Base-by-base conservation (phyloP, 2,329 filamentous ascomycete genomes). In the Pezicula radicicola region DNA sequence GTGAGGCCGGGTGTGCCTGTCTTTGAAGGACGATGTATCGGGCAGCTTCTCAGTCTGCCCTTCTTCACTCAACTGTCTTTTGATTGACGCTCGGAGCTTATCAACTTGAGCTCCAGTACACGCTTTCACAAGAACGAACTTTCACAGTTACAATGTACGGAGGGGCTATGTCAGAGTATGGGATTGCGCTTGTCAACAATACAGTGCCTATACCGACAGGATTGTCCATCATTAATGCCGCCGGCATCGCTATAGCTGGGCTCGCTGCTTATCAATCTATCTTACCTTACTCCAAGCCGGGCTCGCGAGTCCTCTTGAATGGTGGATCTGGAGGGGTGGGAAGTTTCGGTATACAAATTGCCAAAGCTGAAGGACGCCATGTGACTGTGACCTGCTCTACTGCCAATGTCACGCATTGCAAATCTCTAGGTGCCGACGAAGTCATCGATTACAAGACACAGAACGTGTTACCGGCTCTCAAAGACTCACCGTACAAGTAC, bases 291-390 rank as follows among this genome's bases (percentile, higher is more conserved):
- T 72, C 77, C 44, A 68, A 70, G 21, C 55, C 65, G 4, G 80
- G 80, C 16, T 73, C 79, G 46, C 77, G 74, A 58, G 72, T 87
- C 6, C 81, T 87, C 59, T 76, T 87, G 64, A 87, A 87, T 56
- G 84, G 82, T n/a, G 83, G 83, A 1, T 80, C 76, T 7, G 84
- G 84, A 4, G 84, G 84, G 0, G 77, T 75, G 1, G 85, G 85
- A 0, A 74, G 76, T 0, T 85, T 76, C 51, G 76, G 72, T 1
- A 80, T 87, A 50, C 84, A 88, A 61, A 76, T 87, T 42, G 84
- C 82, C 6, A 86, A 85, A 63, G 69, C 72, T 0, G 59, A 81
- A 2, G 83, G 82, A 0, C 83, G 79, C 54, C 69, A 78, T 51
- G 83, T 88, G 30, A 80, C 77, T 2, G 72, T 73, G 2, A 76